These are phyloP conservation scores for Oryza officinalis DNA, from an alignment of 176 grass and related monocot species.

Conservation along the genomic window DNA sequence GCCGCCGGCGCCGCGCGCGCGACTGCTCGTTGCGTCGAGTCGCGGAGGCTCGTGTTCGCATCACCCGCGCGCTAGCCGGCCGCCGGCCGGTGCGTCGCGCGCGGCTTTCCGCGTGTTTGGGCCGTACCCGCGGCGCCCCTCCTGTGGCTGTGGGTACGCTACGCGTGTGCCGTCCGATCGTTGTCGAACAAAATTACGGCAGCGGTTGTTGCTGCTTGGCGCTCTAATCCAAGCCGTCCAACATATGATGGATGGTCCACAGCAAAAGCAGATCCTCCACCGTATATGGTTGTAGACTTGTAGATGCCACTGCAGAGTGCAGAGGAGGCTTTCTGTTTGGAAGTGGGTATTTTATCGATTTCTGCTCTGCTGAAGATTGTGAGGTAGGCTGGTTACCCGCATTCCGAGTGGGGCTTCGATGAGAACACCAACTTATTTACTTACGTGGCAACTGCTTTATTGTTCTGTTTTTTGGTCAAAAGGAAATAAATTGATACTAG, in stretches of 20 bases:
- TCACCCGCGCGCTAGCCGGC: neutral
- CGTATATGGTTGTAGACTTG: neutral
- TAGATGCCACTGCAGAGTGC: neutral
- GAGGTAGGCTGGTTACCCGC: no score
- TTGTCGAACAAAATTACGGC: neutral
- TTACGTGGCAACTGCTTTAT: no score
- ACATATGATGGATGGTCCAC: neutral
- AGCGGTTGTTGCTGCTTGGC: neutral
- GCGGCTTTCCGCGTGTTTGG: no score
- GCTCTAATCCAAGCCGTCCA: neutral
- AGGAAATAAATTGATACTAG: no score
- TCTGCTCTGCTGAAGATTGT: neutral
- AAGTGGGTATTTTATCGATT: neutral
- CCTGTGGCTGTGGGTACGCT: no score
- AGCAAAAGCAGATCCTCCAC: neutral
- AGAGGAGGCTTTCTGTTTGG: neutral
- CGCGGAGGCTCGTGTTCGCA: neutral
- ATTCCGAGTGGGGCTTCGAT: no score
- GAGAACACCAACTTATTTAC: no score
- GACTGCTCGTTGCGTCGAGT: neutral
- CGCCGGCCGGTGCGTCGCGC: no score
- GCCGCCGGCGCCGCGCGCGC: neutral
- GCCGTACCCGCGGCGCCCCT: neutral
- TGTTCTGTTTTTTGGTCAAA: no score
- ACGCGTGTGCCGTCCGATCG: neutral